Evolutionary conservation across 2,329 filamentous ascomycete species (phyloP).

Genomic region (Neofusicoccum parvum): DNA sequence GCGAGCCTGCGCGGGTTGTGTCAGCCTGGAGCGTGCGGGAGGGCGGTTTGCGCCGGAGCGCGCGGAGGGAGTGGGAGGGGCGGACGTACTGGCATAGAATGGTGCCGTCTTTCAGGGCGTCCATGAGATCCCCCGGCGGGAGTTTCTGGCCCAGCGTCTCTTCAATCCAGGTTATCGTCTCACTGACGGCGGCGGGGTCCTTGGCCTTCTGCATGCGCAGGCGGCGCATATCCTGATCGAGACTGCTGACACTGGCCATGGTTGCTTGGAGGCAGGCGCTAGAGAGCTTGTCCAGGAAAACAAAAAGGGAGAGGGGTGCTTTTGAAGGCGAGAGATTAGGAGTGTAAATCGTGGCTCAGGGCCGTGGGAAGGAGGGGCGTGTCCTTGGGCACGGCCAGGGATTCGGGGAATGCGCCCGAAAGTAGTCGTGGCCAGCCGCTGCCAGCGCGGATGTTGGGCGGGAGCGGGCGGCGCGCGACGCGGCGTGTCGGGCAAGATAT

Average conservation of each 20-base stretch:
- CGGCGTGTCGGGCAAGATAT: background rate
- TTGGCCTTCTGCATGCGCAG: slow-evolving; percentile 93
- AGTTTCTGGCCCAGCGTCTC: slow-evolving; percentile 73
- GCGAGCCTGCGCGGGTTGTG: slow-evolving; percentile 62
- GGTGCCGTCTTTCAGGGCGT: slow-evolving; percentile 85
- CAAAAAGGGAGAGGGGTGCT: slow-evolving; percentile 24
- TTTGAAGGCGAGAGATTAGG: slow-evolving; percentile 4
- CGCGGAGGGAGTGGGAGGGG: background rate
- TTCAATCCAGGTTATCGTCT: slow-evolving; percentile 86
- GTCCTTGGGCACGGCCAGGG: slow-evolving; percentile 18
- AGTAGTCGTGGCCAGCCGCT: slow-evolving; percentile 6
- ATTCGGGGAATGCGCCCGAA: slow-evolving; percentile 13
- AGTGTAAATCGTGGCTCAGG: slow-evolving; percentile 16
- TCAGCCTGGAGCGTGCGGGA: background rate
- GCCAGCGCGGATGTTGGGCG: slow-evolving; percentile 10
- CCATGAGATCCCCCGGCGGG: slow-evolving; percentile 74
- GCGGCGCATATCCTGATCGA: slow-evolving; percentile 94
- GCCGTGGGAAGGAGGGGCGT: slow-evolving; percentile 12
- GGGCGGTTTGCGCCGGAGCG: slow-evolving; percentile 1
- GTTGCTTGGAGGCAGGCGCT: slow-evolving; percentile 17
- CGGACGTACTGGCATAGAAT: slow-evolving; percentile 78
- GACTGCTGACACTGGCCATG: slow-evolving; percentile 91
- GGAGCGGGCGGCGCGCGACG: background rate
- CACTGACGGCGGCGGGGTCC: slow-evolving; percentile 84
- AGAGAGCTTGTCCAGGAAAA: background rate